A percentile compares a stretch with the other conserved stretches of the same genome.
phyloP scores from a whole-genome alignment of 2,329 filamentous ascomycete genomes.

The Tolypocladium tundrense region DNA sequence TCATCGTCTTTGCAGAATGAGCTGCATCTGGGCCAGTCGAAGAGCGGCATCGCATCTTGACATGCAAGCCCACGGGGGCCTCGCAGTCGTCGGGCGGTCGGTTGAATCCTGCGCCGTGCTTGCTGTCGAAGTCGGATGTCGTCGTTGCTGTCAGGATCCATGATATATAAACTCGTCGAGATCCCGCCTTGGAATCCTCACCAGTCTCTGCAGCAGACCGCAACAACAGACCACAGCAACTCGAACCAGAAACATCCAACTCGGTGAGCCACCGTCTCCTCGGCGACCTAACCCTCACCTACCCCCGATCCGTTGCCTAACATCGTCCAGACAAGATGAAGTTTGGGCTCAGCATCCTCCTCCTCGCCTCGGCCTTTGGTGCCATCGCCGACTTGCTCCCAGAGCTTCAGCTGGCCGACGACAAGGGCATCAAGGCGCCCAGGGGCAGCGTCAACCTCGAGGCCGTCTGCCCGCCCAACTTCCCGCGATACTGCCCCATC shows the following conservation, averaged over 20 bases:
- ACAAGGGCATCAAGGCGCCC: neutral
- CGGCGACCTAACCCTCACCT: neutral
- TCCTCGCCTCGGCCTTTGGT: neutral
- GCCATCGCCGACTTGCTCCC: slow-evolving; percentile 1
- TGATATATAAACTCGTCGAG: neutral
- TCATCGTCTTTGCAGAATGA: neutral
- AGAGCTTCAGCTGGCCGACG: slow-evolving; percentile 1
- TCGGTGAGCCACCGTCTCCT: neutral
- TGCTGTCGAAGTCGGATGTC: neutral
- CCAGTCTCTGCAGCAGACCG: neutral
- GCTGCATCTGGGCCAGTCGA: neutral
- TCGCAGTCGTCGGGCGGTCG: neutral
- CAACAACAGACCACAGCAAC: neutral
- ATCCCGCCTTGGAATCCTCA: neutral
- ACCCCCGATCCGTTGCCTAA: neutral
- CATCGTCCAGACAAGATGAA: neutral
- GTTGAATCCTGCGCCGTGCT: neutral
- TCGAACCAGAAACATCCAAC: neutral
- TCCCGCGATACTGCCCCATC: slow-evolving; percentile 2
- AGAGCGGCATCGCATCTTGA: neutral
- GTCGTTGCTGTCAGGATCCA: neutral
- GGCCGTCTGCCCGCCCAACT: neutral
- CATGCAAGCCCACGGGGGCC: neutral
- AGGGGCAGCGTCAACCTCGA: neutral
- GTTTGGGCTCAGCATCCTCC: slow-evolving; percentile 1